phyloP scores from a whole-genome alignment of 768 basidiomycete genomes.

The Pleurotus giganteus region DNA sequence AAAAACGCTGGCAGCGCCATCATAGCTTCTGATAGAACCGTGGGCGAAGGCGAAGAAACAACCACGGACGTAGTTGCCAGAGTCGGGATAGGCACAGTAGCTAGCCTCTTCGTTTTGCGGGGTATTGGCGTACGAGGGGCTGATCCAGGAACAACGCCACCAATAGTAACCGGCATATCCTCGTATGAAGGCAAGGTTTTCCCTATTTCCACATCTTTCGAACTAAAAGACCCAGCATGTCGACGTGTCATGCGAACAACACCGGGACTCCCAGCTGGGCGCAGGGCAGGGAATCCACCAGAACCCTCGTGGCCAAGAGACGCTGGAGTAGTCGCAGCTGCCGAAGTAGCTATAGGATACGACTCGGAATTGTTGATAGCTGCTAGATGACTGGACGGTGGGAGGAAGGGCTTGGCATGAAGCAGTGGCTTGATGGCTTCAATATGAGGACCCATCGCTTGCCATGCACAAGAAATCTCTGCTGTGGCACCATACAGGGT shows the following conservation, averaged over 20 bases:
- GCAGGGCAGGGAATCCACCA: constrained; percentile 20
- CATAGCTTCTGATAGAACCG: constrained; percentile 39
- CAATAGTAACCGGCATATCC: constrained; percentile 32
- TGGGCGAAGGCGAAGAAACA: constrained; percentile 28
- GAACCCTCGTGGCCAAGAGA: constrained; percentile 22
- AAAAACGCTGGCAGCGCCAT: constrained; percentile 28
- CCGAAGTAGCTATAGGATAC: constrained; percentile 20
- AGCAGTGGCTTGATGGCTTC: constrained; percentile 68
- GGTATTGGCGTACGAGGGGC: constrained; percentile 36
- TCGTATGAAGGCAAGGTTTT: constrained; percentile 73
- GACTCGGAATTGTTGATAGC: constrained; percentile 18
- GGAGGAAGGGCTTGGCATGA: constrained; percentile 19
- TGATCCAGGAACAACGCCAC: constrained; percentile 34
- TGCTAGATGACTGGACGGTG: constrained; percentile 4
- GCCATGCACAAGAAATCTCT: constrained; percentile 88
- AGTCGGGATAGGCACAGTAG: constrained; percentile 34
- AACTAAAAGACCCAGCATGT: constrained; percentile 95
- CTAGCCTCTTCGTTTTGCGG: constrained; percentile 51
- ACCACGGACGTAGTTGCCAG: constrained; percentile 20
- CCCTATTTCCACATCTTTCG: constrained; percentile 87
- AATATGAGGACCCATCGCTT: constrained; percentile 66
- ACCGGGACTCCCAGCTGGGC: constrained; percentile 22
- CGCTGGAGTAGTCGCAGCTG: constrained; percentile 19
- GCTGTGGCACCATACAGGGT: constrained; percentile 88
- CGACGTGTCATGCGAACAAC: constrained; percentile 63